Percentiles rank a stretch among this genome's conserved stretches.
phyloP scores from a whole-genome alignment of 2,329 filamentous ascomycete genomes.

The Aspergillus pseudotamarii region DNA sequence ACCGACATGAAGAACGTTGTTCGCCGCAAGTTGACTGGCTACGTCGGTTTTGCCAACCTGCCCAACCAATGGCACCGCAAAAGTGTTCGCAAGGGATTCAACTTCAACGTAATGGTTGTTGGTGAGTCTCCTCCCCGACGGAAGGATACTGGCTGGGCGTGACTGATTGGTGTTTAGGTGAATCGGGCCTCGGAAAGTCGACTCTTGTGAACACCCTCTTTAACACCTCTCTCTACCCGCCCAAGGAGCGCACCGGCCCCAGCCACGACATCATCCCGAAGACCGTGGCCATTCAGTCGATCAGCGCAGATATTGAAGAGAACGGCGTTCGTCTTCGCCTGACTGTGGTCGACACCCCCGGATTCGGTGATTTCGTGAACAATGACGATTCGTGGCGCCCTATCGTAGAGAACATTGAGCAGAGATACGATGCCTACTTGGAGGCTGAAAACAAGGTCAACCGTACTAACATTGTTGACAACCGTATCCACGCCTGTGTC shows the following conservation, averaged over 20 bases:
- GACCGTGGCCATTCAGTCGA: slow-evolving; percentile 92
- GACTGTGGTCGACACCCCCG: slow-evolving; percentile 96
- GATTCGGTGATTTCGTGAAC: slow-evolving; percentile 99
- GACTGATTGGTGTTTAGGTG: slow-evolving; percentile 61
- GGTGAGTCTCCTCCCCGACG: slow-evolving; percentile 64
- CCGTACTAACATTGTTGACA: slow-evolving; percentile 99
- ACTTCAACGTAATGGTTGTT: slow-evolving; percentile 99
- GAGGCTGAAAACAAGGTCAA: slow-evolving; percentile 99
- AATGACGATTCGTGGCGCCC: slow-evolving; percentile 99
- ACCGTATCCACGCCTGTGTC: slow-evolving; percentile 97
- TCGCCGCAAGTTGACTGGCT: slow-evolving; percentile 95
- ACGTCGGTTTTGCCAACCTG: slow-evolving; percentile 97
- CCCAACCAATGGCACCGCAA: slow-evolving; percentile 99
- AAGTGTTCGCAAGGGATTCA: slow-evolving; percentile 99
- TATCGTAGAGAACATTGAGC: slow-evolving; percentile 99
- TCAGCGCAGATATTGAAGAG: slow-evolving; percentile 96
- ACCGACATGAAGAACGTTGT: slow-evolving; percentile 91
- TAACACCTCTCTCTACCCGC: slow-evolving; percentile 98
- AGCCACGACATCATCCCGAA: slow-evolving; percentile 98
- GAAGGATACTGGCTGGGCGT: neutral
- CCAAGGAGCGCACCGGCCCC: slow-evolving; percentile 96
- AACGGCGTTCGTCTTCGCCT: slow-evolving; percentile 94
- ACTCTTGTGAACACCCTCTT: slow-evolving; percentile 99
- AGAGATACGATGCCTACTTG: slow-evolving; percentile 96
- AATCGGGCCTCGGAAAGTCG: slow-evolving; percentile 98